Percentiles rank a stretch among this genome's conserved stretches.
phyloP scores from a whole-genome alignment of 2,329 filamentous ascomycete species.

The Monosporascus sp. region DNA sequence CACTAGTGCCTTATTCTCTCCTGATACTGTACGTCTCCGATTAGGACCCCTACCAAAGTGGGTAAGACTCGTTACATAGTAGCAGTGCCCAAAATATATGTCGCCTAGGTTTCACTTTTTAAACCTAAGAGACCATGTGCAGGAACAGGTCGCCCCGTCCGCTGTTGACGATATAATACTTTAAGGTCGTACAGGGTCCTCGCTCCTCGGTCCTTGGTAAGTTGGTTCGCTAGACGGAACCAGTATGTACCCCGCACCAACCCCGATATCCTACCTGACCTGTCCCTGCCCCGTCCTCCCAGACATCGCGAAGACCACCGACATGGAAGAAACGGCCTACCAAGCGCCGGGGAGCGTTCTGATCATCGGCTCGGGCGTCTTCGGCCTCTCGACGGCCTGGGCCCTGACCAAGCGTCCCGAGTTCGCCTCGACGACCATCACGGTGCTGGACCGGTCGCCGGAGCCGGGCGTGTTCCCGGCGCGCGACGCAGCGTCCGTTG shows the following conservation, averaged over 20 bases:
- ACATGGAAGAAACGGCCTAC: slow-evolving; percentile 4
- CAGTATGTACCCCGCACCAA: background rate
- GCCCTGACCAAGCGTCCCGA: slow-evolving; percentile 59
- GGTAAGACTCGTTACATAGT: no score
- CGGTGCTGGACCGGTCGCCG: slow-evolving; percentile 51
- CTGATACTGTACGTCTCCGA: background rate
- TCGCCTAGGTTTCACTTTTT: no score
- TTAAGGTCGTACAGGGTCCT: no score
- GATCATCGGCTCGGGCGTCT: slow-evolving; percentile 56
- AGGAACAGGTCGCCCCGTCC: no score
- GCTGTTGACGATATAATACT: no score
- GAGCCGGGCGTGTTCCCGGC: slow-evolving; percentile 50
- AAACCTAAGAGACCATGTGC: no score
- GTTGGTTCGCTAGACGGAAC: no score
- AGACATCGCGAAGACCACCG: slow-evolving; percentile 1
- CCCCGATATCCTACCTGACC: background rate
- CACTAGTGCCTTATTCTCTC: background rate
- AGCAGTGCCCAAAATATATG: no score
- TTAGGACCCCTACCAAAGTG: background rate
- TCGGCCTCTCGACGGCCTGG: slow-evolving; percentile 49
- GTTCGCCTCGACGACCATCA: slow-evolving; percentile 50
- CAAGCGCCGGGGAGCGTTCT: slow-evolving; percentile 41
- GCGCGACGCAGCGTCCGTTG: slow-evolving; percentile 54
- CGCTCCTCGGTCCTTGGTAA: no score
- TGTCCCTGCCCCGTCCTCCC: slow-evolving; percentile 3